Percentiles rank a stretch among this genome's conserved stretches.
Evolutionary conservation across 306 rosid species (phyloP).

Genomic region (Trichosanthes cucumerina): DNA sequence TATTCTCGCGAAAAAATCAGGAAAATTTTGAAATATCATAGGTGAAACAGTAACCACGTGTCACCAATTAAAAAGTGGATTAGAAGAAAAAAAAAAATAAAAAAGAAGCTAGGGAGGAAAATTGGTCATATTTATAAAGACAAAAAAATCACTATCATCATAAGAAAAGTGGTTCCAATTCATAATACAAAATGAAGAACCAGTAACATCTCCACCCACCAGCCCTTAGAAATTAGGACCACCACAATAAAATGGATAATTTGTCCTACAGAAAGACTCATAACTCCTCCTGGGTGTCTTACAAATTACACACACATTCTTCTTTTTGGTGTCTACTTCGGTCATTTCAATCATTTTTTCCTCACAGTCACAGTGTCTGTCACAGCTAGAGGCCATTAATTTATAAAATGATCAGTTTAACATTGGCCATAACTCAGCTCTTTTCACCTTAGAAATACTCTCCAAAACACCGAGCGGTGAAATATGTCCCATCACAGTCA

Average conservation of each 20-base stretch:
- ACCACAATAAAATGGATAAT: not conserved
- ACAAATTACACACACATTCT: not conserved
- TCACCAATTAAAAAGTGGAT: no score
- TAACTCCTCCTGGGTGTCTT: not conserved
- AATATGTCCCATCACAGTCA: constrained; percentile 86
- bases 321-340: not conserved
- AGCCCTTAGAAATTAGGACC: not conserved
- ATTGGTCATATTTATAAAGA: not conserved
- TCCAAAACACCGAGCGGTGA: constrained; percentile 62
- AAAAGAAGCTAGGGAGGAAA: no score
- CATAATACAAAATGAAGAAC: not conserved
- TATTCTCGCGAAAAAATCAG: no score
- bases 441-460: constrained; percentile 83
- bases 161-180: not conserved
- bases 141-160: not conserved
- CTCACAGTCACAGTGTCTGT: not conserved
- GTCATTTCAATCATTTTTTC: not conserved
- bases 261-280: not conserved
- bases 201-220: not conserved
- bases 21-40: no score
- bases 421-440: constrained; percentile 42
- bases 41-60: no score
- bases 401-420: not conserved
- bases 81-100: no score
- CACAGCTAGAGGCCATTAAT: not conserved